Base-by-base conservation (phyloP, 345 rosid genomes). In the Trapa bicornis region DNA sequence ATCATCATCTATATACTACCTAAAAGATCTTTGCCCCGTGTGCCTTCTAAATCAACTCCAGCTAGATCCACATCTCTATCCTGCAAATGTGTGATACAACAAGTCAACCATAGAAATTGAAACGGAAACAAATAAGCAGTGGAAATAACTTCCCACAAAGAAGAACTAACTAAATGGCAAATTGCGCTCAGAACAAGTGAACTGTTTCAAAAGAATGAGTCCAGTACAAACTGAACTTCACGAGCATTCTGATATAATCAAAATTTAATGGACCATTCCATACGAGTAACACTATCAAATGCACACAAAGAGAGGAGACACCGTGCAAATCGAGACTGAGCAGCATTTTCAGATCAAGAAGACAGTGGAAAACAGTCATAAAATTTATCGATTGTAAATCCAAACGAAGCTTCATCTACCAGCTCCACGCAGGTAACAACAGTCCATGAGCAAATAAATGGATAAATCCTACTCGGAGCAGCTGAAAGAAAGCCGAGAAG, bases 1-100 rank as follows among this genome's bases (percentile, higher is more conserved):
- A 13, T 61, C 58, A 13, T 61, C 58, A 57, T 42, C 70, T 65
- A 66, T 69, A 48, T 73, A 75, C 74, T 56, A 41, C 73, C 71
- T 47, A 76, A 65, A 74, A 64, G 54, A 47, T 76, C 66, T 66
- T 77, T 79, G 17, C 76, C 78, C 71, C 81, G 77, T 16, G 37
- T 64, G 73, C 72, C 79, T 67, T 81, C 89, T 41, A 80, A 14
- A 79, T 85, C 87, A 14, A 53, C 82, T 22, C 37, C 73, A 9
- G 16, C 29, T 11, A 71, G 48, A 41, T 70, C 78, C 37, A 58
- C 84, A 58, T 78, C 86, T 42, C 48, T 45, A 11, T 69, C 86
- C 87, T 86, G 67, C 16, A 42, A 47, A 45, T 2, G 48, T 45
- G 11, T 45, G 48, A 0, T 32, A 35, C 37, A n/a, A 4, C 52